Conservation (phyloP, 495 filamentous ascomycete genomes). For the Neurospora sp. region DNA sequence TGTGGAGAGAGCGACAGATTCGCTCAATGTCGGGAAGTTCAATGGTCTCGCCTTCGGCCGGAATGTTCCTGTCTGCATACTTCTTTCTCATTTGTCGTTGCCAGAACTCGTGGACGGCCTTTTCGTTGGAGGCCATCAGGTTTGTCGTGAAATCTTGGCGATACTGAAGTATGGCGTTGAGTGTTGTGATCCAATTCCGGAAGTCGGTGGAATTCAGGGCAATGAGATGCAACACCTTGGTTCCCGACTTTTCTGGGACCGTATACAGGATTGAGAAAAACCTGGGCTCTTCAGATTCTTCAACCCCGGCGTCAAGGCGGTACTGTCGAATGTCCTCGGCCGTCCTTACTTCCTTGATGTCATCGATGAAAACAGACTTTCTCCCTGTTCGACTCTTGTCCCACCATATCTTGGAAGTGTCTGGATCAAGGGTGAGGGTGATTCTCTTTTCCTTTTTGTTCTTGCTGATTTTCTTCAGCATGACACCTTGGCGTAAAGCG, state of each 20-base stretch:
- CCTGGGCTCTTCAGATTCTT: slow-evolving; percentile 49
- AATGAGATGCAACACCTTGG: slow-evolving; percentile 71
- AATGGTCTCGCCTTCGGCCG: slow-evolving; percentile 56
- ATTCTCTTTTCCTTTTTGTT: slow-evolving; percentile 64
- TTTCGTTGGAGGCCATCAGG: slow-evolving; percentile 70
- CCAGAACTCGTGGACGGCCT: slow-evolving; percentile 74
- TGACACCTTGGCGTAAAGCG: slow-evolving; percentile 63
- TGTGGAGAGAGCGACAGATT: slow-evolving; percentile 78
- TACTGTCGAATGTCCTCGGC: slow-evolving; percentile 84
- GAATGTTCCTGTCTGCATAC: slow-evolving; percentile 43
- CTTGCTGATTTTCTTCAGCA: slow-evolving; percentile 71
- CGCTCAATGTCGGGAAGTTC: slow-evolving; percentile 67
- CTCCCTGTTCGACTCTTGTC: slow-evolving; percentile 57
- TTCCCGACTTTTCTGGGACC: slow-evolving; percentile 57
- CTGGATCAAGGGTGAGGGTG: slow-evolving; percentile 66
- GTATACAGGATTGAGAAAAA: slow-evolving; percentile 90
- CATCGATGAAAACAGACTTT: slow-evolving; percentile 86
- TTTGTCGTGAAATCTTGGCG: slow-evolving; percentile 83
- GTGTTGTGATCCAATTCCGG: slow-evolving; percentile 66
- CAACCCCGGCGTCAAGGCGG: slow-evolving; percentile 67
- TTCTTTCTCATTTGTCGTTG: slow-evolving; percentile 69
- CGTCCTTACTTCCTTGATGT: slow-evolving; percentile 80
- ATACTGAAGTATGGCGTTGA: slow-evolving; percentile 70
- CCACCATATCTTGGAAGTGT: slow-evolving; percentile 80
- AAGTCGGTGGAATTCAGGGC: slow-evolving; percentile 60